These are phyloP conservation scores for Sphagnum fallax DNA, from an alignment of 228 moss, liverwort and hornwort genomes.

Conservation along the genomic window DNA sequence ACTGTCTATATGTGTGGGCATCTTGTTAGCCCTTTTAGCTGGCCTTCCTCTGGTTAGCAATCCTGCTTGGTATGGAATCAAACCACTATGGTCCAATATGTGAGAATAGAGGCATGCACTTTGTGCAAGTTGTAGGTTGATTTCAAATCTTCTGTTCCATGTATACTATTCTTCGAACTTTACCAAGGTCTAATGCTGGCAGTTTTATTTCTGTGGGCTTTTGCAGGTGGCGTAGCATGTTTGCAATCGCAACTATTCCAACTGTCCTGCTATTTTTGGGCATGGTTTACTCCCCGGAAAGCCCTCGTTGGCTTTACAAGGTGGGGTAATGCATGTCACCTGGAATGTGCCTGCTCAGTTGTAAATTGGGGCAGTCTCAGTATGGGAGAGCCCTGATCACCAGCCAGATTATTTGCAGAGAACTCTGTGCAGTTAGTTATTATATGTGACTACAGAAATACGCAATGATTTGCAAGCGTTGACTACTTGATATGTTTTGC, in stretches of 20 bases:
- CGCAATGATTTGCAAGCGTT: no score
- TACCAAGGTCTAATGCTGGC: background rate
- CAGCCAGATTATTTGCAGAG: no score
- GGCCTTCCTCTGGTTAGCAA: slow-evolving; percentile 69
- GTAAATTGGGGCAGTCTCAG: no score
- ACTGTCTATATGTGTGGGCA: slow-evolving; percentile 74
- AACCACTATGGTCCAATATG: background rate
- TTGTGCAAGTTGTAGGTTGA: no score
- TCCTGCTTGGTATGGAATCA: slow-evolving; percentile 51
- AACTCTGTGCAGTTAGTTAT: no score
- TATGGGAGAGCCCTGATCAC: no score
- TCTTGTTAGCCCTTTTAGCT: slow-evolving; percentile 65
- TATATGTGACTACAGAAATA: no score
- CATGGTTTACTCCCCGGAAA: slow-evolving; percentile 87
- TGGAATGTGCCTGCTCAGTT: no score
- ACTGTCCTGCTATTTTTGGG: slow-evolving; percentile 60
- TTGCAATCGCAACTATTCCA: slow-evolving; percentile 52
- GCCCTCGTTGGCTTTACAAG: slow-evolving; percentile 96
- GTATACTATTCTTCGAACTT: no score
- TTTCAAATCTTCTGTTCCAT: no score
- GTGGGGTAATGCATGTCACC: background rate
- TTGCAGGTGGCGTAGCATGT: slow-evolving; percentile 90
- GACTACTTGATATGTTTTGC: slow-evolving; percentile 1
- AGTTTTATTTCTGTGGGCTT: background rate
- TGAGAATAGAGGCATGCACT: no score